Percentiles rank a stretch among this genome's conserved stretches.
Conservation (phyloP, 1,284 basidiomycete genomes). For the Cutaneotrichosporon sp. region DNA sequence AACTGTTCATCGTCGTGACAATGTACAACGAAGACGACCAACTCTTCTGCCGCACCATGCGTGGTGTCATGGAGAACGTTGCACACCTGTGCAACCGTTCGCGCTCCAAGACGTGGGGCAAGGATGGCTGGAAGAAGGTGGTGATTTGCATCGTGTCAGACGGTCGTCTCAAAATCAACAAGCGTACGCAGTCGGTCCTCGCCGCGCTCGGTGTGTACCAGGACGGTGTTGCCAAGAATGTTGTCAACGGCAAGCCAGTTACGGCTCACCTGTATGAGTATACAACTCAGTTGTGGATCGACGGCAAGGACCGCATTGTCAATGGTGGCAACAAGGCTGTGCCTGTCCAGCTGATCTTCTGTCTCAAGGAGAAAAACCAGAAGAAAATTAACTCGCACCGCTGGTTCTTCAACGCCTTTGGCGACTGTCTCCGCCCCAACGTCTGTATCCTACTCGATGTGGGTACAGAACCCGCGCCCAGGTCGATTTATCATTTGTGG, state of each 20-base stretch:
- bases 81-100: constrained; percentile 40
- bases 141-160: constrained; percentile 63
- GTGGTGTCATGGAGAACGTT: constrained; percentile 81
- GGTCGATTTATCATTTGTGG: constrained; percentile 91
- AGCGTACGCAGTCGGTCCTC: constrained; percentile 73
- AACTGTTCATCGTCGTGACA: constrained; percentile 74
- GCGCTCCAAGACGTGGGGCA: constrained; percentile 84
- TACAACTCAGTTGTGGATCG: constrained; percentile 80
- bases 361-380: constrained; percentile 81
- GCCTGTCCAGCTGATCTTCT: constrained; percentile 90
- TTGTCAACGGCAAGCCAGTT: constrained; percentile 78
- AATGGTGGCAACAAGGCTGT: constrained; percentile 62
- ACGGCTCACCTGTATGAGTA: constrained; percentile 93
- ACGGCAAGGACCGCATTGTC: constrained; percentile 73
- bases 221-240: constrained; percentile 85
- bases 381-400: constrained; percentile 76
- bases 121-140: constrained; percentile 95
- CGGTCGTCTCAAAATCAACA: constrained; percentile 78
- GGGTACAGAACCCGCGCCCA: constrained; percentile 84
- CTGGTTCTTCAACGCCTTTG: constrained; percentile 69
- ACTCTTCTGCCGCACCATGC: constrained; percentile 79
- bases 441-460: constrained; percentile 93
- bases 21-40: constrained; percentile 76
- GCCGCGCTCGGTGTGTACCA: constrained; percentile 84
- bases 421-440: constrained; percentile 59